Evolutionary conservation across 805 yeast species (phyloP).

Genomic region (Candida lessepsii): DNA sequence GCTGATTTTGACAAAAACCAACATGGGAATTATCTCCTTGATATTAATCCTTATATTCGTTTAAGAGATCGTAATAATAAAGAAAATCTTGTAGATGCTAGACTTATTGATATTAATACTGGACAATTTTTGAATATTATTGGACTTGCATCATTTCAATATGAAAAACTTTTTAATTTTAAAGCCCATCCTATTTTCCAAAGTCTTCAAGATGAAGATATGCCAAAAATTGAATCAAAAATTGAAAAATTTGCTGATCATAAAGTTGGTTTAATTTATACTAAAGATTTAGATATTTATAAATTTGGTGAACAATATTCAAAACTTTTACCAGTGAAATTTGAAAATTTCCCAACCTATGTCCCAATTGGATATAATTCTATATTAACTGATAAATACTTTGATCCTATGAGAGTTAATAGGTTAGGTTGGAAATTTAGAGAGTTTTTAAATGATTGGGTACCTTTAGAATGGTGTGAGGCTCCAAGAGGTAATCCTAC

Average conservation of each 20-base stretch:
- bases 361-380: constrained; percentile 30
- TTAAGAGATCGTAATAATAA: constrained; percentile 42
- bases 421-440: constrained; percentile 11
- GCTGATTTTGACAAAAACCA: constrained; percentile 12
- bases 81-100: constrained; percentile 50
- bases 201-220: constrained; percentile 13
- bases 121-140: constrained; percentile 41
- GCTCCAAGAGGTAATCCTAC: constrained; percentile 8
- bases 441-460: constrained; percentile 14
- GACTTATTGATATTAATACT: constrained; percentile 51
- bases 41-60: constrained; percentile 29
- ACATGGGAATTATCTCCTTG: constrained; percentile 27
- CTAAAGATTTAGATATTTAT: constrained; percentile 24
- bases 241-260: constrained; percentile 13
- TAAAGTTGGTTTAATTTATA: constrained; percentile 12
- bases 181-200: constrained; percentile 21
- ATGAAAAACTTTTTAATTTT: constrained; percentile 17
- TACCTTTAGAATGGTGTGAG: constrained; percentile 11
- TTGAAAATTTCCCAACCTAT: constrained; percentile 37
- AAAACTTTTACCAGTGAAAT: constrained; percentile 33
- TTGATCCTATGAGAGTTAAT: constrained; percentile 14
- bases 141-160: constrained; percentile 28
- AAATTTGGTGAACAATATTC: constrained; percentile 25
- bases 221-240: constrained; percentile 16
- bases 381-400: constrained; percentile 28